A percentile compares a stretch with the other conserved stretches of the same genome.
These are phyloP conservation scores for Geranium brycei DNA, from an alignment of 345 rosid genomes.

Conservation along the genomic window DNA sequence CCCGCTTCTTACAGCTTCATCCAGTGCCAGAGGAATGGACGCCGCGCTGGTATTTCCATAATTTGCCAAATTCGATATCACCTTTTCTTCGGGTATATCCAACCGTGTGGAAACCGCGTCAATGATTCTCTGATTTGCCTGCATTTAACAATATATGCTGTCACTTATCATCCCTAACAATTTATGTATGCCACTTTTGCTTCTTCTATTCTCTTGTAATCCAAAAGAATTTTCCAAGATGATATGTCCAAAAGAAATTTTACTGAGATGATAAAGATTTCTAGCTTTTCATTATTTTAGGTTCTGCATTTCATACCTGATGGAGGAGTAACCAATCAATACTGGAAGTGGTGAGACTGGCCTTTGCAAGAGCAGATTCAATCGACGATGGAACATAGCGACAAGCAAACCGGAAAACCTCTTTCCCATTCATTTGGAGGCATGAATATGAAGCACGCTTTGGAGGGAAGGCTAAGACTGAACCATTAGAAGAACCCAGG, in stretches of 20 bases:
- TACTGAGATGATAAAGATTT: too few species aligned
- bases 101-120: conserved; percentile 80
- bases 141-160: conserved; percentile 15
- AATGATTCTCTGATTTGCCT: conserved; percentile 96
- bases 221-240: too few species aligned
- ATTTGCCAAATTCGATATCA: conserved; percentile 72
- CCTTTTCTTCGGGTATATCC: conserved; percentile 56
- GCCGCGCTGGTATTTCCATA: conserved; percentile 93
- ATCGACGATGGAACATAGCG: conserved; percentile 73
- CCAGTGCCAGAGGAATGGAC: conserved; percentile 85
- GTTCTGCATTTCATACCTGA: conserved; percentile 37
- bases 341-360: conserved; percentile 55
- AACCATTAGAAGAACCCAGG: conserved; percentile 52
- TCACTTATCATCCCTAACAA: background rate
- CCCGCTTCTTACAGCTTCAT: conserved; percentile 80
- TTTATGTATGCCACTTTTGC: too few species aligned
- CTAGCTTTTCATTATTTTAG: too few species aligned
- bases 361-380: conserved; percentile 59
- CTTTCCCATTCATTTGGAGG: conserved; percentile 83
- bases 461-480: conserved; percentile 51
- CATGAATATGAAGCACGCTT: conserved; percentile 41
- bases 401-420: conserved; percentile 85
- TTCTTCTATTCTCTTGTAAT: too few species aligned
- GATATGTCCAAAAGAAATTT: too few species aligned
- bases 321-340: conserved; percentile 91